Conservation (phyloP, 345 rosid genomes). For the Populus simonii region DNA sequence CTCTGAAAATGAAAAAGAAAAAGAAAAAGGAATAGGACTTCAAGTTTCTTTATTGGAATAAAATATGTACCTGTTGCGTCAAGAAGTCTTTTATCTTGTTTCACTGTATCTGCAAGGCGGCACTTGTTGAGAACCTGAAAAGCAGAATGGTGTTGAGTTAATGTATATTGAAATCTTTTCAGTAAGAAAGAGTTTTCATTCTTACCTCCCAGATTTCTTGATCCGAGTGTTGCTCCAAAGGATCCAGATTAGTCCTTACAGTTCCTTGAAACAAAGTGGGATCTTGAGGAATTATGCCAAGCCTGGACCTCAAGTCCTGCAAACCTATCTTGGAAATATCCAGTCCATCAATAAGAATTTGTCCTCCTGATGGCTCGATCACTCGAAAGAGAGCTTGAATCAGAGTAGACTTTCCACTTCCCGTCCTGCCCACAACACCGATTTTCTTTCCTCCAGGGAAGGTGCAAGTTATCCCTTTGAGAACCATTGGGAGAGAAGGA, state of each 20-base stretch:
- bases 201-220: slow-evolving; percentile 46
- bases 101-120: slow-evolving; percentile 45
- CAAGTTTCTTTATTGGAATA: neutral
- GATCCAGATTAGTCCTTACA: slow-evolving; percentile 53
- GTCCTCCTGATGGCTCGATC: slow-evolving; percentile 57
- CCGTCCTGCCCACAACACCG: slow-evolving; percentile 89
- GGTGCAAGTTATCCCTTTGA: slow-evolving; percentile 58
- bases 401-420: slow-evolving; percentile 74
- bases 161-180: neutral
- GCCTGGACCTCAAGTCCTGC: slow-evolving; percentile 58
- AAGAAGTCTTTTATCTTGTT: slow-evolving; percentile 51
- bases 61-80: slow-evolving; percentile 48
- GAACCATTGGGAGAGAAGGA: slow-evolving; percentile 56
- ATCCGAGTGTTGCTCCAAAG: slow-evolving; percentile 53
- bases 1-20: neutral
- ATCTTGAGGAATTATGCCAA: slow-evolving; percentile 67
- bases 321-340: slow-evolving; percentile 50
- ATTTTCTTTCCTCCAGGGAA: slow-evolving; percentile 67
- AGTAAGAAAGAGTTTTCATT: neutral
- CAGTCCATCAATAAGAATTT: slow-evolving; percentile 50
- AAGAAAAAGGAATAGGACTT: neutral
- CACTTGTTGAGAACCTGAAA: slow-evolving; percentile 58
- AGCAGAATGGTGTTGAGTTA: neutral
- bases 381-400: slow-evolving; percentile 58
- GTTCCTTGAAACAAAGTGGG: slow-evolving; percentile 78